Evolutionary conservation across 2,329 filamentous ascomycete species (phyloP), one percentile per base, ranked within the genome.

Genomic region (Botryotinia calthae): DNA sequence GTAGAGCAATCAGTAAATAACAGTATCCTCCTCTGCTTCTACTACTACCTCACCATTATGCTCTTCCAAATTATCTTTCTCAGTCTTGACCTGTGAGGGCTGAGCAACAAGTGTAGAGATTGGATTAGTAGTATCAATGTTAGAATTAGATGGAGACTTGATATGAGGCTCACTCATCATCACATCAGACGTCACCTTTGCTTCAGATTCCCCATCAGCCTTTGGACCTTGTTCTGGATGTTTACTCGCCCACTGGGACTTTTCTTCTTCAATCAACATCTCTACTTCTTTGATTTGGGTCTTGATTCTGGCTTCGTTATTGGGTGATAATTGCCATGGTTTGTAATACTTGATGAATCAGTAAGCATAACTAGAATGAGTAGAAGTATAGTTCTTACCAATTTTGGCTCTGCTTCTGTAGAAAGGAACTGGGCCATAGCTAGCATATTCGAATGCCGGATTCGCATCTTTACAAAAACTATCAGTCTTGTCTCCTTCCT

Each of bases 21-120:
- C 93, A 78, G 91, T 94, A 79, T 97, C 94, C 84, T 98, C 94
- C 74, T 94, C 93, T 71, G 91, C 93, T 81, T 94, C 92, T 71
- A 96, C 90, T 76, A 97, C 86, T 72, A 95, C 90, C 79, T 95
- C 93, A 70, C 89, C 92, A 68, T 88, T 87, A 75, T 94, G 90
- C 78, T 95, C 92, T 74, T 92, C 87, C 77, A 87, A 80, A 79
- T 79, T 83, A 83, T 79, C 82, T 83, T 79, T 82, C 80, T 75
- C 79, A 76, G 75, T 82, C 81, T 80, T 72, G 40, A 63, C 44
- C 74, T 77, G 72, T 62, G 76, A 75, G 65, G 78, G 74, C 73
- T 76, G 76, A 51, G 79, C 76, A 74, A 72, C 76, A 73, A 79
- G 80, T 72, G 74, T 72, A 77, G 75, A 71, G 74, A 79, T 74